phyloP scores from a whole-genome alignment of 805 yeast genomes.

The Jamesozyma piceae region DNA sequence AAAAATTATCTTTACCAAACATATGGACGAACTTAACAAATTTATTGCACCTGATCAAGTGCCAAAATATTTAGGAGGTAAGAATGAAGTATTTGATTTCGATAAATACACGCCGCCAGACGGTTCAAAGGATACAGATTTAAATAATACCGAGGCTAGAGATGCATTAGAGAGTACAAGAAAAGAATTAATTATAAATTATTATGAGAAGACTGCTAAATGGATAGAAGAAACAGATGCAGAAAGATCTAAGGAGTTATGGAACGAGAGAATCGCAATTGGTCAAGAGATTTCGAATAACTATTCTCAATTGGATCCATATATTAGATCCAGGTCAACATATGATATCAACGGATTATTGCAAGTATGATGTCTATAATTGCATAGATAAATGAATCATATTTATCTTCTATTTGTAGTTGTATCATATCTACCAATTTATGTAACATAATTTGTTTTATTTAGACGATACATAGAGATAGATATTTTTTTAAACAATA shows the following conservation, averaged over 20 bases:
- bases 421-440: too few relatives aligned
- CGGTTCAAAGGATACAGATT: slow-evolving; percentile 44
- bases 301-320: slow-evolving; percentile 68
- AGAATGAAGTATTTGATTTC: slow-evolving; percentile 42
- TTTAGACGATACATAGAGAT: too few relatives aligned
- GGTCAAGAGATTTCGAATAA: slow-evolving; percentile 49
- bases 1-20: slow-evolving; percentile 76
- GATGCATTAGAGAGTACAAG: slow-evolving; percentile 44
- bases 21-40: slow-evolving; percentile 53
- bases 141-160: slow-evolving; percentile 34
- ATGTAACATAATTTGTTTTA: too few relatives aligned
- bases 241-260: slow-evolving; percentile 38
- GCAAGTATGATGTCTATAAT: slow-evolving; percentile 4
- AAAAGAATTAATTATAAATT: slow-evolving; percentile 40
- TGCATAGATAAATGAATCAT: background rate
- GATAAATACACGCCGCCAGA: slow-evolving; percentile 53
- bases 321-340: slow-evolving; percentile 65
- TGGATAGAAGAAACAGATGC: slow-evolving; percentile 57
- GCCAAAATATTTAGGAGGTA: slow-evolving; percentile 70
- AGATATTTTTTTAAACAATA: too few relatives aligned
- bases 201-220: slow-evolving; percentile 54
- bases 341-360: slow-evolving; percentile 69
- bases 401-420: too few relatives aligned
- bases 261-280: slow-evolving; percentile 45
- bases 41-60: slow-evolving; percentile 51